Evolutionary conservation across 208 protist genomes (phyloP).

Genomic region (Trypanosoma grayi): DNA sequence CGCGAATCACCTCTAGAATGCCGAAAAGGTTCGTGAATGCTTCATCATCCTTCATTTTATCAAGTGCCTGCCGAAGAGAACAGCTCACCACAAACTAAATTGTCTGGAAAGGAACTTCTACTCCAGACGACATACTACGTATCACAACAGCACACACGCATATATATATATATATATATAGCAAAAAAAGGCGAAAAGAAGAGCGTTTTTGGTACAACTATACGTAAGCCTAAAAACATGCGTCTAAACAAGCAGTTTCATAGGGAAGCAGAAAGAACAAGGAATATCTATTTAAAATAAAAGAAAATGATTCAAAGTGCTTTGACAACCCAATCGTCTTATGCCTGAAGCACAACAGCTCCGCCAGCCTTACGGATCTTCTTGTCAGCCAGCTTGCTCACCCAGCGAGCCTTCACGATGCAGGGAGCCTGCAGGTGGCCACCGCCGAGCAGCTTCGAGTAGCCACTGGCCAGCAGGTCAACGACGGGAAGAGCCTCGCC

Average conservation of each 20-base stretch:
- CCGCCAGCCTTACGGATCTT: slow-evolving; percentile 99
- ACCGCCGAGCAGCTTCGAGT: slow-evolving; percentile 99
- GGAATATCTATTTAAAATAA: slow-evolving; percentile 2
- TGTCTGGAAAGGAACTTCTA: too few species aligned
- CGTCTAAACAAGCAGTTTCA: too few species aligned
- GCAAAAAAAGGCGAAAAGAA: slow-evolving; percentile 28
- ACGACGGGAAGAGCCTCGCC: slow-evolving; percentile 96
- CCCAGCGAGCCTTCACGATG: slow-evolving; percentile 99
- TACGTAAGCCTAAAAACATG: too few species aligned
- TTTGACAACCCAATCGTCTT: slow-evolving; percentile 29
- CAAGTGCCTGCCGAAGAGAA: not conserved
- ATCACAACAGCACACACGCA: too few species aligned
- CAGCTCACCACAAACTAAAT: too few species aligned
- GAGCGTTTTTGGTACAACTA: slow-evolving; percentile 26
- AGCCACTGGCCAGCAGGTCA: slow-evolving; percentile 96
- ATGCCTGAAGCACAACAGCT: slow-evolving; percentile 97
- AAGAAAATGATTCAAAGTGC: slow-evolving; percentile 6
- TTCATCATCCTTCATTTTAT: slow-evolving; percentile 28
- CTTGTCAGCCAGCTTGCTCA: slow-evolving; percentile 98
- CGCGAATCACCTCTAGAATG: slow-evolving; percentile 25
- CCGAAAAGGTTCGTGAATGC: slow-evolving; percentile 27
- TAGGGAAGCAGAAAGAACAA: slow-evolving; percentile 7
- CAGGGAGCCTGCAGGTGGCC: slow-evolving; percentile 98
- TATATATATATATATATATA: not conserved
- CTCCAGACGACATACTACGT: not conserved